Evolutionary conservation across 2,329 filamentous ascomycete genomes (phyloP).

Genomic region (Arthrobotrys sinensis): DNA sequence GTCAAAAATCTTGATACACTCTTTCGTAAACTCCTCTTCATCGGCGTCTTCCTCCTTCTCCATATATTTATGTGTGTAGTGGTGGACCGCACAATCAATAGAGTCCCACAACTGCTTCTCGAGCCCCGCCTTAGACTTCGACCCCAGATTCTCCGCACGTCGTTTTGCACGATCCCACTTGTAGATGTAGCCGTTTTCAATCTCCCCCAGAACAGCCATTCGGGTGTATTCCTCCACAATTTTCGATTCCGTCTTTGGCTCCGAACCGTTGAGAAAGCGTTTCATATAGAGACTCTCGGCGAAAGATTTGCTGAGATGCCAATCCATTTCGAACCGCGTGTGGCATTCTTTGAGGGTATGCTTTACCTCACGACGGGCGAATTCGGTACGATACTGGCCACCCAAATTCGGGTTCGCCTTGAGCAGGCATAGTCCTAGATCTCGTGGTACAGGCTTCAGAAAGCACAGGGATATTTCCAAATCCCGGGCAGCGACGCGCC

Average conservation of each 20-base stretch:
- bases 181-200: not conserved
- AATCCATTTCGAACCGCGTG: not conserved
- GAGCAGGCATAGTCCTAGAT: not conserved
- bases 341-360: not conserved
- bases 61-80: not conserved
- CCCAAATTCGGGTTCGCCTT: not conserved
- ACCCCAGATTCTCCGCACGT: not conserved
- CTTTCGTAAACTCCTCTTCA: not conserved
- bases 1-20: not conserved
- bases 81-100: not conserved
- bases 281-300: not conserved
- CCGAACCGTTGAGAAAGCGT: not conserved
- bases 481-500: not conserved
- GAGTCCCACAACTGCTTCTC: not conserved
- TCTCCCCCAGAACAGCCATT: not conserved
- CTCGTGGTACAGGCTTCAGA: not conserved
- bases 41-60: not conserved
- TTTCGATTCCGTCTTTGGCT: not conserved
- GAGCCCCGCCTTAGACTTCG: not conserved
- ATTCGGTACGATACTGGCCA: no score
- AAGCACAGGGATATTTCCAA: not conserved
- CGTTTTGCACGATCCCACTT: not conserved
- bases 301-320: not conserved
- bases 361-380: not conserved
- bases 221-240: not conserved